Evolutionary conservation across 2,329 filamentous ascomycete species (phyloP), one percentile per base, ranked within the genome.

Genomic region (Macrophomina pseudophaseolina): DNA sequence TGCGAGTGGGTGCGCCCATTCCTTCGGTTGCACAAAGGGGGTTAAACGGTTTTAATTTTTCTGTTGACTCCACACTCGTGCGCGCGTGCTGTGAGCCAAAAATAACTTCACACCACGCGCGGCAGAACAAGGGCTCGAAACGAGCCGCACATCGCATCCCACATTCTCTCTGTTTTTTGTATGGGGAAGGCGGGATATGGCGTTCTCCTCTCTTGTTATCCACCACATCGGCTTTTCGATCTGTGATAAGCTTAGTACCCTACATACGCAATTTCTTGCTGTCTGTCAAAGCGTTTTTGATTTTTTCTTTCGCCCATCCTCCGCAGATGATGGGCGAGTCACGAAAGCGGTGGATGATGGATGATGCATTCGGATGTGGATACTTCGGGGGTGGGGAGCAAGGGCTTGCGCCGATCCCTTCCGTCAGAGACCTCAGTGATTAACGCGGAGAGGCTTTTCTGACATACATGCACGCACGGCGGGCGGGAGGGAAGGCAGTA

Each of bases 191-290:
- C 58, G 58, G 48, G 58, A 44, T n/a, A 44, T 62, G 18, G 58
- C 58, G 58, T 38, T 40, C 30, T 14, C 53, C 23, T 38, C 38
- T 23, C 23, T 23, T 23, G 23, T 23, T 23, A 23, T 23, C 23
- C 23, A 23, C 23, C 23, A 23, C 23, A 44, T 23, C 35, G 28
- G n/a, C 18, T 30, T 18, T 46, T 58, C 16, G 9, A 49, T 49
- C 58, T 62, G 58, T 42, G 58, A 62, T 62, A 62, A 62, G 58
- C 58, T 49, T 62, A 49, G 58, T n/a, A 54, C 38, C 52, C 32
- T 28, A 23, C 52, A 33, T 6, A 33, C 11, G 44, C 32, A 32
- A 11, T 38, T 32, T 16, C 32, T 23, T 5, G 52, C n/a, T 32
- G n/a, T 23, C 52, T 32, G 52, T 16, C 52, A 9, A 33, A 23